Percentiles rank a stretch among this genome's conserved stretches.
These are phyloP conservation scores for Fraxinus baroniana DNA, from an alignment of 305 asterid genomes.

Conservation along the genomic window DNA sequence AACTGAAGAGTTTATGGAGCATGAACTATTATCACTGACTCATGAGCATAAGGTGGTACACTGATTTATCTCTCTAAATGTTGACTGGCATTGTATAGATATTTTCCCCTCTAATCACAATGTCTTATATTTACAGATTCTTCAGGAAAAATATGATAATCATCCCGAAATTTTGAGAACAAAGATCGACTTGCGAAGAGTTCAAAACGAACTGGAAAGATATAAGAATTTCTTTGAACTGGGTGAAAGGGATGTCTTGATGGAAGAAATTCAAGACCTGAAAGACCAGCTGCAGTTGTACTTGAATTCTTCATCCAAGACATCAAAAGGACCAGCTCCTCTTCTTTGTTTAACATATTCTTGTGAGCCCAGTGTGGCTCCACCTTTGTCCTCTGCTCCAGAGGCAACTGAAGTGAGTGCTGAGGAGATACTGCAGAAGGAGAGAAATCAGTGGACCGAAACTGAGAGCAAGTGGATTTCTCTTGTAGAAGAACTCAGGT, in stretches of 20 bases:
- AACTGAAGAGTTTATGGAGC: constrained; percentile 87
- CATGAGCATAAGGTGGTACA: constrained; percentile 73
- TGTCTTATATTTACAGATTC: constrained; percentile 58
- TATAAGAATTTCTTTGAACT: constrained; percentile 88
- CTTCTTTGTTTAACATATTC: constrained; percentile 59
- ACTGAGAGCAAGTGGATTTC: constrained; percentile 86
- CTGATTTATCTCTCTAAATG: background rate
- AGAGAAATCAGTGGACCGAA: constrained; percentile 78
- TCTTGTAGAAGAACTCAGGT: constrained; percentile 74
- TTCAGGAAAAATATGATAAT: constrained; percentile 75
- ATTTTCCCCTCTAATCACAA: constrained; percentile 23
- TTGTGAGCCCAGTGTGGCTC: constrained; percentile 53
- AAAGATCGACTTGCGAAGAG: constrained; percentile 66
- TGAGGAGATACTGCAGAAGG: constrained; percentile 67
- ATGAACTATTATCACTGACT: constrained; percentile 64
- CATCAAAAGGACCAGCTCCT: constrained; percentile 54
- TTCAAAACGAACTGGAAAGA: constrained; percentile 78
- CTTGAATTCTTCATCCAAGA: constrained; percentile 65
- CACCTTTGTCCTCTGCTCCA: constrained; percentile 40
- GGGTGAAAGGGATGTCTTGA: constrained; percentile 90
- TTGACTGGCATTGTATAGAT: constrained; percentile 6
- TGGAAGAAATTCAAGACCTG: constrained; percentile 90
- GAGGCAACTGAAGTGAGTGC: constrained; percentile 54
- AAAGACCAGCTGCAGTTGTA: constrained; percentile 78
- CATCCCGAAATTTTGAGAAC: constrained; percentile 86